Base-by-base conservation (phyloP, 2,329 filamentous ascomycete genomes). In the Ophiobolus disseminans region DNA sequence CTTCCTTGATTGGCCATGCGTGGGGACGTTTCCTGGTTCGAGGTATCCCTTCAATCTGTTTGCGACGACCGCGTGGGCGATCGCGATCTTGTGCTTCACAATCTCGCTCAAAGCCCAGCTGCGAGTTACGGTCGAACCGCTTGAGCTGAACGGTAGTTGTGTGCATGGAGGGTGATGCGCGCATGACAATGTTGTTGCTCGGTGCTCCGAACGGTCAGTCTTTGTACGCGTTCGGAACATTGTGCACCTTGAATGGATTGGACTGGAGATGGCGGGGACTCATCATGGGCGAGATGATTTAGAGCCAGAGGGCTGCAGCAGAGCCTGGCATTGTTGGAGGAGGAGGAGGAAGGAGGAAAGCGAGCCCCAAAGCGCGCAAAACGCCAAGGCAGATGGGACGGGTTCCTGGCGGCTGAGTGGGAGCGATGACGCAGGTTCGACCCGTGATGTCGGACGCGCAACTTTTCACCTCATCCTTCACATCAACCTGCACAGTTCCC, bases 351-450 rank as follows among this genome's bases (percentile, higher is more conserved):
- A 14, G 30, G 16, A 7, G 30, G 23, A 14, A 11, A 14, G 30
- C 10, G 13, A 11, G 16, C 16, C 30, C 30, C 30, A 14, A 32
- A 32, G 30, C n/a, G 34, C 34, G 13, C 34, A 14, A 20, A 10
- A 23, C 14, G 38, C 38, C 38, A 40, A 40, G 38, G 38, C 38
- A 13, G 10, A 40, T 20, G 4, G 23, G 10, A n/a, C 25, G 3
- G 25, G 26, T 43, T 43, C 30, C 40, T 43, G 39, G 13, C 14
- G 20, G 9, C 17, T 28, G 8, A 19, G 11, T 11, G 19, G 19
- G 9, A 7, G 35, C 26, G 17, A 45, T 45, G 45, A 48, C 47
- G 47, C 47, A 50, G 13, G 32, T 19, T 21, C 23, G 13, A 32
- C 34, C 17, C 26, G 26, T 30, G 34, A 45, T 36, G 9, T 14